These are phyloP conservation scores for Gyromitra esculenta DNA, from an alignment of 2,329 filamentous ascomycete genomes.

Conservation along the genomic window DNA sequence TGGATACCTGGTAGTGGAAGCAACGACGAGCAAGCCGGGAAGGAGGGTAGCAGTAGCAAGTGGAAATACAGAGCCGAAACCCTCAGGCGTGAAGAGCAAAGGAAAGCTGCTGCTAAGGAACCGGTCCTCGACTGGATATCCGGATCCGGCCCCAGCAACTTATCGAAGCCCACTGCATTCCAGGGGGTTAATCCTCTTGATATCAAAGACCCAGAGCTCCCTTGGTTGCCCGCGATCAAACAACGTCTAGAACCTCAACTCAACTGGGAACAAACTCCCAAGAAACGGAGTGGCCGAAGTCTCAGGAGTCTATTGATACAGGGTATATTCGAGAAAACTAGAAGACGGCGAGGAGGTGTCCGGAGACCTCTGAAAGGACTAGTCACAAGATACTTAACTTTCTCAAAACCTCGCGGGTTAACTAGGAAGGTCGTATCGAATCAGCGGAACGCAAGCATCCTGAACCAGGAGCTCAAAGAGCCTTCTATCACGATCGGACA, in stretches of 20 bases:
- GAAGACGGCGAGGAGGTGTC: neutral
- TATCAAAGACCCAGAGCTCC: conserved; percentile 8
- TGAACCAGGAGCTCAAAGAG: neutral
- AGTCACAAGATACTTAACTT: neutral
- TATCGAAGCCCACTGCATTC: no score
- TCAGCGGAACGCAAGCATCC: neutral
- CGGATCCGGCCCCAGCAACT: conserved; percentile 2
- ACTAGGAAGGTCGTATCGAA: conserved; percentile 1
- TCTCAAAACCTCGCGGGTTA: neutral
- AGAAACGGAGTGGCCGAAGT: neutral
- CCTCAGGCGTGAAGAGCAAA: neutral
- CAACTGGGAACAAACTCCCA: neutral
- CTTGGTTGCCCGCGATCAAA: neutral
- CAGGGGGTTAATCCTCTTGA: neutral
- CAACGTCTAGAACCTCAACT: neutral
- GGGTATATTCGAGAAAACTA: neutral
- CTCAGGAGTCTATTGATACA: neutral
- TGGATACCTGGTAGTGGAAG: neutral
- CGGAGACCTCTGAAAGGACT: neutral
- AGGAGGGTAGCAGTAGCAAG: neutral
- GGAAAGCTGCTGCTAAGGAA: neutral
- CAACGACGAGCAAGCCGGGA: neutral
- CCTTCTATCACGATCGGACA: conserved; percentile 15
- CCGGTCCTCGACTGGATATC: conserved; percentile 33
- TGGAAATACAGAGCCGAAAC: neutral